Base-by-base conservation (phyloP, 1,284 basidiomycete genomes). In the Irpex sp. region DNA sequence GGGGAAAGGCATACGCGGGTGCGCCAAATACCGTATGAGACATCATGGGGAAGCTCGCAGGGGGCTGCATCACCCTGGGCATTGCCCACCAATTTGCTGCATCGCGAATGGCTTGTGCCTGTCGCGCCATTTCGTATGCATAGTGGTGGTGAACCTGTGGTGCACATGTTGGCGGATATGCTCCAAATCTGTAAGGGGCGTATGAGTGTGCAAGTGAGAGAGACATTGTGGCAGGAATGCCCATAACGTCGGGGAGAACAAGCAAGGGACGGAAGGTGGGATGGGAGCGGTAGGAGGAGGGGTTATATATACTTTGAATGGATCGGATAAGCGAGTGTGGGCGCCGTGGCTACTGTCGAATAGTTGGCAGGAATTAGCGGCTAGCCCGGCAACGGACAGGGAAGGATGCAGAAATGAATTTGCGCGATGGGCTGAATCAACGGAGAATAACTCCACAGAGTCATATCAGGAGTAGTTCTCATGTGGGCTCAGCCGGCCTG, bases 241-340 rank as follows among this genome's bases (percentile, higher is more conserved):
- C 47, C 47, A 50, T 50, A 39, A 39, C 37, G 37, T 15, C 3
- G 21, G 57, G 39, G 57, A 51, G 57, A 37, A 26, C 21, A 26
- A 57, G 58, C 58, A 53, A n/a, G 58, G 33, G 35, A 7, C n/a
- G 37, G 17, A 26, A 54, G 53, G n/a, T 6, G 21, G 57, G 4
- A 57, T 33, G 26, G n/a, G 21, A 35, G 17, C 33, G 11, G 21
- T 13, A 19, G 17, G 51, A 57, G 53, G 57, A 26, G 53, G 57
- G 17, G 58, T 60, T 66, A 67, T 63, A 67, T 61, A 63, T 61
- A 60, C 15, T 26, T 31, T 36, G 58, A 43, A 62, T 64, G 63
- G 59, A 65, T 65, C 67, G 67, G 67, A 68, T 68, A 68, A 68
- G 66, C 61, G 57, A 66, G 39, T 31, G 63, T 58, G 66, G 62